These are phyloP conservation scores for Xylaria telfairii DNA, from an alignment of 495 filamentous ascomycete species.

Conservation along the genomic window DNA sequence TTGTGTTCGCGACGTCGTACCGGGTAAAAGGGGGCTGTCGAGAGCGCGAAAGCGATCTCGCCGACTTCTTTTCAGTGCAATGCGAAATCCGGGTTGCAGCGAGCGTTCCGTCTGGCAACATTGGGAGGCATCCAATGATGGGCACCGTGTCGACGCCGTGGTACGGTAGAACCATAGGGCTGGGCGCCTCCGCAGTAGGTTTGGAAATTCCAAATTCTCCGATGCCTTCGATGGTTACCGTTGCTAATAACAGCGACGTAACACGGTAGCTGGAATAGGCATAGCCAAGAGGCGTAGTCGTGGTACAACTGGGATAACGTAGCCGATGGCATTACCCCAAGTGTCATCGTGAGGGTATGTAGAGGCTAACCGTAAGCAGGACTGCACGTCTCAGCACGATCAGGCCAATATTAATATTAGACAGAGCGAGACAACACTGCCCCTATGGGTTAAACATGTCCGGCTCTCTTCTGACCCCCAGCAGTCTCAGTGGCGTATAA, in stretches of 20 bases:
- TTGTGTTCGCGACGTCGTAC: not conserved
- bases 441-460: not conserved
- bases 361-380: constrained; percentile 1
- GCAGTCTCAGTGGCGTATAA: not conserved
- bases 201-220: constrained; percentile 16
- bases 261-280: not conserved
- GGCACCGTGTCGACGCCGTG: not conserved
- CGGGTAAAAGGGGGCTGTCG: not conserved
- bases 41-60: not conserved
- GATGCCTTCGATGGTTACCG: not conserved
- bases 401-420: not conserved
- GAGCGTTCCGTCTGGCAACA: not conserved
- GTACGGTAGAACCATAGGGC: constrained; percentile 21
- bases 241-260: not conserved
- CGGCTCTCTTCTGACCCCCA: not conserved
- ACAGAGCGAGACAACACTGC: too few relatives aligned
- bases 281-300: not conserved
- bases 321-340: constrained; percentile 1
- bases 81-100: not conserved
- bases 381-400: not conserved
- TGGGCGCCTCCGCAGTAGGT: not conserved
- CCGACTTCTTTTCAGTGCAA: not conserved
- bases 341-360: not conserved
- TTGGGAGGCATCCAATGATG: constrained; percentile 3
- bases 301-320: not conserved